Evolutionary conservation across 2,329 filamentous ascomycete genomes (phyloP), one percentile per base, ranked within the genome.

Genomic region (Stagonosporopsis chrysanthemi): DNA sequence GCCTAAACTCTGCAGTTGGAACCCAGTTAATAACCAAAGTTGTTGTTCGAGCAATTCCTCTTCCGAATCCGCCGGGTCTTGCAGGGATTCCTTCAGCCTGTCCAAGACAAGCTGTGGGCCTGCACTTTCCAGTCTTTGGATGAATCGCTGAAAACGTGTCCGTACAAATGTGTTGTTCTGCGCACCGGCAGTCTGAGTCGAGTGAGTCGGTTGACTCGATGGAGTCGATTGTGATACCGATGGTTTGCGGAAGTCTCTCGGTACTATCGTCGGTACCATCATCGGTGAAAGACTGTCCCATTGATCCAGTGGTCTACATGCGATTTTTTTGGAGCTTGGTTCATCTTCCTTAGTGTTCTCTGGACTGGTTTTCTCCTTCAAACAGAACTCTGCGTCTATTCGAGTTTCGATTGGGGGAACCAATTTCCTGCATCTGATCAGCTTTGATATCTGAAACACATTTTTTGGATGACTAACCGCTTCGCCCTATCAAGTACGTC

Each of bases 21-120:
- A 74, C 1, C 81, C 81, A 26, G 83, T 86, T 31, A 88, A 77
- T 77, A 91, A 83, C 86, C 86, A 88, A 38, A 83, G 75, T 64
- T 86, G 84, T 67, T 84, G 84, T 60, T 84, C 82, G 44, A 84
- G 76, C 55, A 84, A 72, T 35, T 76, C 79, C 3, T 81, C 77
- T 52, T 84, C 81, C 0, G 75, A 70, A 12, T 79, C 75, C 9
- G 56, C 49, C 6, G 60, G 44, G 12, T 69, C 64, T 29, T 73
- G 59, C 69, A 72, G 72, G 39, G 79, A 78, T 61, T 84, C 81
- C 29, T 82, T 84, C 35, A 89, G 77, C 4, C 85, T 81, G 31
- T 81, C 77, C 4, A 88, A 75, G 41, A 87, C 79, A 28, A 83
- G 76, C 45, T 81, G 80, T 0, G 81, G 75, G 26, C 79, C 81